A percentile compares a stretch with the other conserved stretches of the same genome.
These are phyloP conservation scores for Hyaloscypha finlandica DNA, from an alignment of 495 filamentous ascomycete species.

Conservation along the genomic window DNA sequence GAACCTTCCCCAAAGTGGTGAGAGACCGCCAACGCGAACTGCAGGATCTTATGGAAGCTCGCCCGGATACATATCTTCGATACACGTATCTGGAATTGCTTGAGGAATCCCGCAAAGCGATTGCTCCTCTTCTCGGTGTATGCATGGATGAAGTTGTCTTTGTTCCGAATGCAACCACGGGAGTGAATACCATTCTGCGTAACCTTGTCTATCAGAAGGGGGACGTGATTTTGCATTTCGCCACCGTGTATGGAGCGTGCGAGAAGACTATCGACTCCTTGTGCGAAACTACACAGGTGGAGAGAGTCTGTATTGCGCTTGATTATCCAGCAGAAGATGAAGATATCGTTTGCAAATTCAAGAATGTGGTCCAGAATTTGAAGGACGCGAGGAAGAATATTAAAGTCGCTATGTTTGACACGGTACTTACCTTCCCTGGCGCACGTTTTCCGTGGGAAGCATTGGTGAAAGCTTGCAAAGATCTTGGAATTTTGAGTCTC, in stretches of 20 bases:
- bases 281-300: conserved; percentile 46
- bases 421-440: conserved; percentile 73
- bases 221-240: conserved; percentile 68
- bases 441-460: conserved; percentile 75
- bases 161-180: conserved; percentile 79
- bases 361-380: conserved; percentile 43
- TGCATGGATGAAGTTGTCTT: conserved; percentile 67
- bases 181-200: conserved; percentile 76
- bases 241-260: conserved; percentile 75
- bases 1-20: conserved; percentile 39
- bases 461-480: conserved; percentile 59
- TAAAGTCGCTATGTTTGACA: conserved; percentile 73
- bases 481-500: conserved; percentile 56
- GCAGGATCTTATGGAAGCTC: conserved; percentile 37
- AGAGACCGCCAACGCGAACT: conserved; percentile 34
- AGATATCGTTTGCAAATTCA: conserved; percentile 56
- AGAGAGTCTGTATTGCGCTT: conserved; percentile 31
- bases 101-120: conserved; percentile 60
- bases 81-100: conserved; percentile 37
- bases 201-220: conserved; percentile 56
- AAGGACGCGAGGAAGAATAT: conserved; percentile 45
- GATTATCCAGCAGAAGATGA: conserved; percentile 62
- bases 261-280: conserved; percentile 69
- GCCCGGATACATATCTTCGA: conserved; percentile 31
- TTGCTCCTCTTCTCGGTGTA: conserved; percentile 66